These are phyloP conservation scores for Fusarium nygamai DNA, from an alignment of 2,329 filamentous ascomycete species.

Conservation along the genomic window DNA sequence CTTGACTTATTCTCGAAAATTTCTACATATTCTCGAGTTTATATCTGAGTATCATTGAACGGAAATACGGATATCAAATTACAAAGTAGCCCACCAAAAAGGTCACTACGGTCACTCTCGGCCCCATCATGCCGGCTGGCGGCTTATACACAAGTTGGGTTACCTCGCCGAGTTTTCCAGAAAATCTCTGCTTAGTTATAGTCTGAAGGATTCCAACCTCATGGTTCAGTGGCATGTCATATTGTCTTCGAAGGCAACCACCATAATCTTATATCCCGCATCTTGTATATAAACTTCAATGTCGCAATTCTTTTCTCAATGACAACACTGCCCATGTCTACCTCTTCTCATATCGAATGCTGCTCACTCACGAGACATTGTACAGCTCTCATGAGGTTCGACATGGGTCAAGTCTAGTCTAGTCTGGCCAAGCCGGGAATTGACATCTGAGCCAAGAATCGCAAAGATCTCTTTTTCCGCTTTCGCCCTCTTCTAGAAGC, in stretches of 20 bases:
- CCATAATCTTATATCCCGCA: neutral
- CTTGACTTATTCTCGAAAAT: neutral
- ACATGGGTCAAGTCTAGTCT: neutral
- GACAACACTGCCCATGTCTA: constrained; percentile 10
- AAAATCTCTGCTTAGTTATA: constrained; percentile 1
- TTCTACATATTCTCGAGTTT: neutral
- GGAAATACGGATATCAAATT: neutral
- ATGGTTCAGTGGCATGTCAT: neutral
- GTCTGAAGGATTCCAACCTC: neutral
- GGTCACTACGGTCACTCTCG: constrained; percentile 10
- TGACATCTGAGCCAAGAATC: neutral
- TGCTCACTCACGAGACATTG: neutral
- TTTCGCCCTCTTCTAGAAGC: neutral
- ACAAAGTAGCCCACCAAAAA: neutral
- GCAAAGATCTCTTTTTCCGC: constrained; percentile 5
- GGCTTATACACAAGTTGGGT: neutral
- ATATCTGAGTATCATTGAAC: neutral
- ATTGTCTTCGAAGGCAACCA: neutral
- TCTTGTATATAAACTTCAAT: neutral
- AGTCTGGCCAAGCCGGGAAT: constrained; percentile 22
- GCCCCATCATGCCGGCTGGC: constrained; percentile 16
- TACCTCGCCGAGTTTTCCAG: neutral
- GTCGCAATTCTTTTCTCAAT: constrained; percentile 9
- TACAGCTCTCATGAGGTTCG: neutral
- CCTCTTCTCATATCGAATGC: neutral